phyloP scores from a whole-genome alignment of 345 rosid species.

The Citrus inodora region DNA sequence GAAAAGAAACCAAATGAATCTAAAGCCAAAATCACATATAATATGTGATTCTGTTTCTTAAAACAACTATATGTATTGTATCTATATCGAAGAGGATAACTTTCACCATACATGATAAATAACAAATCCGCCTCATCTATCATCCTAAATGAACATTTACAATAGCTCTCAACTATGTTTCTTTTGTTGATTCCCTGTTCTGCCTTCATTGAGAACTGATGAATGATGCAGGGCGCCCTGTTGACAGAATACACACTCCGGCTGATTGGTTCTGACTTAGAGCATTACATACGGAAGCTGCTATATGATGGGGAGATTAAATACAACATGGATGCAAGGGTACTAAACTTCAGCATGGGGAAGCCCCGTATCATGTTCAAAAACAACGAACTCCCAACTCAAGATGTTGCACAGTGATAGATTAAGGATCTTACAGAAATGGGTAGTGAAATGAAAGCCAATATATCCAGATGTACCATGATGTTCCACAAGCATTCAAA shows the following conservation, averaged over 20 bases:
- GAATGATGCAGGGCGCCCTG: conserved; percentile 69
- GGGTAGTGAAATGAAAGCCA: not conserved
- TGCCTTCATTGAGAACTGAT: not conserved
- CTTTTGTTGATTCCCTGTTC: not conserved
- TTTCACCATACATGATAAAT: not conserved
- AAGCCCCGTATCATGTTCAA: conserved; percentile 63
- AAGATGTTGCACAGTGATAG: conserved; percentile 26
- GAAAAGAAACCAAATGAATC: not conserved
- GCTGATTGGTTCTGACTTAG: conserved; percentile 83
- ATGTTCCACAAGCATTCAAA: not conserved
- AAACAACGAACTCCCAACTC: conserved; percentile 32
- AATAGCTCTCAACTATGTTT: not conserved
- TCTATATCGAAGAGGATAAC: not conserved
- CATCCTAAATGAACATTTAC: not conserved
- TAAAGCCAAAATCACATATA: not conserved
- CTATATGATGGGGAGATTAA: conserved; percentile 80
- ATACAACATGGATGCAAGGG: conserved; percentile 80
- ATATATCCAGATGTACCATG: not conserved
- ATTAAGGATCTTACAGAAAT: not conserved
- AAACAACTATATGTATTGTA: too few relatives aligned
- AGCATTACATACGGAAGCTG: conserved; percentile 89
- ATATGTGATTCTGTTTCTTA: not conserved
- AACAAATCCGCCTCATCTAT: not conserved
- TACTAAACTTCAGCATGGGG: conserved; percentile 92
- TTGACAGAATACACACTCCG: conserved; percentile 87